Conservation (phyloP, 192 early-diverging fungal species). For the Mortierella claussenii region DNA sequence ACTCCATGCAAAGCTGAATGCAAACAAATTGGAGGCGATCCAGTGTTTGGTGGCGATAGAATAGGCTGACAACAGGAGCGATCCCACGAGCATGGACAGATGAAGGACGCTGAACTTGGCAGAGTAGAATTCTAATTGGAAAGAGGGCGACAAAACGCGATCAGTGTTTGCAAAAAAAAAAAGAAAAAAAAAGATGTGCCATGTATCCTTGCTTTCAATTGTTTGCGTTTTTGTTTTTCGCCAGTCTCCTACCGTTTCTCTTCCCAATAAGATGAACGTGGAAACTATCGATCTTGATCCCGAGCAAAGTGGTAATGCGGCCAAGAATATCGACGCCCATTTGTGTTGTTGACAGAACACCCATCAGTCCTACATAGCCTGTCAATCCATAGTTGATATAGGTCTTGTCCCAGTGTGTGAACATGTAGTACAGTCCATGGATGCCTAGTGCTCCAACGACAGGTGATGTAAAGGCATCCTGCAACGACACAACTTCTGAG, state of each 20-base stretch:
- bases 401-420: conserved; percentile 81
- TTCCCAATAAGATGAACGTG: conserved; percentile 70
- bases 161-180: conserved; percentile 1
- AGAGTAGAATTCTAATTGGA: conserved; percentile 59
- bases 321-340: conserved; percentile 60
- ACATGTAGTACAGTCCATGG: conserved; percentile 81
- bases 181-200: not conserved
- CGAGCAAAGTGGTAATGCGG: conserved; percentile 46
- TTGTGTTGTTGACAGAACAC: conserved; percentile 74
- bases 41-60: conserved; percentile 91
- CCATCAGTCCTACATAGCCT: conserved; percentile 84
- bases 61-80: conserved; percentile 68
- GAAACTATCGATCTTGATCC: conserved; percentile 71
- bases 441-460: conserved; percentile 85
- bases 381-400: conserved; percentile 83
- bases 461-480: conserved; percentile 91
- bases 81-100: conserved; percentile 64
- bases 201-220: not conserved
- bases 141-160: not conserved
- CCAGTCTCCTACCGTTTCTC: conserved; percentile 70
- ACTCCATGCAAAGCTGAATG: conserved; percentile 82
- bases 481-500: conserved; percentile 76
- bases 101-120: conserved; percentile 74
- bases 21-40: conserved; percentile 89
- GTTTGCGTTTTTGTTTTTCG: too few species aligned